Conservation (phyloP, 176 grass and related monocot species). For the Eremochloa ophiuroides region DNA sequence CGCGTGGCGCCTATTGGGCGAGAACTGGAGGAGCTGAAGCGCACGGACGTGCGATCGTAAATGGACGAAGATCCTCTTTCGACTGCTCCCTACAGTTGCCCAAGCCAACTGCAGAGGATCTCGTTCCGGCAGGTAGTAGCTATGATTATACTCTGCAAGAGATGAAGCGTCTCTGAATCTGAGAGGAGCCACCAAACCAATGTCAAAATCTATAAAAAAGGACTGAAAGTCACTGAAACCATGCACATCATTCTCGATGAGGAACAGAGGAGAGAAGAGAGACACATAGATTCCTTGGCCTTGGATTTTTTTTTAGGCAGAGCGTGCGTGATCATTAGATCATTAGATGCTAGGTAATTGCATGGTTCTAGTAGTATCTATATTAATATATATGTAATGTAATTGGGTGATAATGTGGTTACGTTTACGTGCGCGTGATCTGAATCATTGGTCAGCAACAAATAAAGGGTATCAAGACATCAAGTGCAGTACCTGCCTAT, state of each 20-base stretch:
- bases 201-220: neutral
- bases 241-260: neutral
- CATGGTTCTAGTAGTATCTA: neutral
- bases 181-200: neutral
- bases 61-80: too few species aligned
- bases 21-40: too few species aligned
- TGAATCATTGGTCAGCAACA: constrained; percentile 6
- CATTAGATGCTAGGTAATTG: neutral
- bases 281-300: neutral
- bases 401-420: constrained; percentile 21
- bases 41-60: too few species aligned
- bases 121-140: too few species aligned
- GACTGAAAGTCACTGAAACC: neutral
- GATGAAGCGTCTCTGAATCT: neutral
- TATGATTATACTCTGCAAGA: too few species aligned
- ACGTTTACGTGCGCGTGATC: constrained; percentile 26
- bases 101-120: too few species aligned
- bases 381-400: neutral
- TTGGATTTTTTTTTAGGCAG: neutral
- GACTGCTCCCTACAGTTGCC: too few species aligned
- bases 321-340: neutral
- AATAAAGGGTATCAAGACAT: neutral
- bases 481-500: neutral
- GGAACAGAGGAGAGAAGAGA: neutral
- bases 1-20: too few species aligned